Evolutionary conservation across 305 asterid genomes (phyloP), one percentile per base, ranked within the genome.

Genomic region (Petunia hybrid): DNA sequence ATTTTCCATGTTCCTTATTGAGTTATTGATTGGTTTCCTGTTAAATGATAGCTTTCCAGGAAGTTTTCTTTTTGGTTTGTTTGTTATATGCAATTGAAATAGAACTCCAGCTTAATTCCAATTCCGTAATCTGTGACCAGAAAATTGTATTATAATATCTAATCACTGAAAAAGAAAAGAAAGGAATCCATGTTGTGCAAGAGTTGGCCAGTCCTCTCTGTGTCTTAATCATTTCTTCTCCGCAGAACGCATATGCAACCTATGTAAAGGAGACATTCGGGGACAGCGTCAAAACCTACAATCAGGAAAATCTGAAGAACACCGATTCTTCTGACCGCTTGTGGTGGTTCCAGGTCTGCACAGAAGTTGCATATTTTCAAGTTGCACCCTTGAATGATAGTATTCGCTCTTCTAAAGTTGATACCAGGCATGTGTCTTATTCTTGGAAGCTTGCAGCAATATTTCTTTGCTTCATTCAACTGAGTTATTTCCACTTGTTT

Each of bases 261-360:
- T 96, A 89, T 69, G 94, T 96, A 70, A 91, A 91, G 84, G 97
- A 94, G 83, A 83, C 80, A 71, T 83, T 89, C 16, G 97, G 98
- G 51, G 87, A n/a, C 57, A 67, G 82, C 64, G 90, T 91, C 45
- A 94, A 89, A 85, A 83, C 98, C 61, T 96, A 96, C 41, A 76
- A 92, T 85, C 99, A 94, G 86, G 84, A 88, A 83, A 84, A 85
- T 80, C 85, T 96, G 90, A 96, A 89, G 91, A 85, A 85, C 41
- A 85, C 92, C 69, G 85, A 87, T 73, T 83, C 89, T 60, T 84
- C 92, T 64, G 92, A 83, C 84, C 98, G 98, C 81, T 85, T 96
- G 86, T 96, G 99, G 99, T 96, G 99, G 99, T 96, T 94, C 93
- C 99, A 96, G 89, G 99, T 94, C 81, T 96, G 99, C 82, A 91